Conservation (phyloP, 1,284 basidiomycete species). For the Leccinum solheimii region DNA sequence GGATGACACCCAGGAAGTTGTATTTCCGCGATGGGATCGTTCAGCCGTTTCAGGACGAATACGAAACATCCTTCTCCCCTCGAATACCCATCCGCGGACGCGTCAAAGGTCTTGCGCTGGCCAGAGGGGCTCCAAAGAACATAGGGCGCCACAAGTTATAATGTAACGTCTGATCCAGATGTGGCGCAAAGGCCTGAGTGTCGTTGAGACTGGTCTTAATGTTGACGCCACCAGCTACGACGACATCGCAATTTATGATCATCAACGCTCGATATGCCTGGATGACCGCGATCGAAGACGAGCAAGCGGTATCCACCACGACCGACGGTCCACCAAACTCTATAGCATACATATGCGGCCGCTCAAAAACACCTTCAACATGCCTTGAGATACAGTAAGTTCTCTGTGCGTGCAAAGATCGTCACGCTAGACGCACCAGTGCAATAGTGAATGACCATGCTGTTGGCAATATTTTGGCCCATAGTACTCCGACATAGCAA, state of each 20-base stretch:
- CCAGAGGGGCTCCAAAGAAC: constrained; percentile 66
- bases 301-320: constrained; percentile 58
- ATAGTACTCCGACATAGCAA: constrained; percentile 69
- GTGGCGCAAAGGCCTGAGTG: no score
- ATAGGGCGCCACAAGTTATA: constrained; percentile 43
- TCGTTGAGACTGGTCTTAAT: constrained; percentile 60
- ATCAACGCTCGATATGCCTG: constrained; percentile 64
- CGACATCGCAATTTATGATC: constrained; percentile 64
- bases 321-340: constrained; percentile 67
- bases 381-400: constrained; percentile 45
- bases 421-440: constrained; percentile 51
- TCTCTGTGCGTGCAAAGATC: neutral
- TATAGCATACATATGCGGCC: constrained; percentile 68
- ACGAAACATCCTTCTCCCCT: constrained; percentile 71
- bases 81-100: constrained; percentile 69
- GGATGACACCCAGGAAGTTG: constrained; percentile 65
- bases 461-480: constrained; percentile 50
- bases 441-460: constrained; percentile 69
- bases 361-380: constrained; percentile 64
- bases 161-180: no score
- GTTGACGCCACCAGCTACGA: constrained; percentile 74
- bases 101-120: constrained; percentile 71
- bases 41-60: constrained; percentile 70
- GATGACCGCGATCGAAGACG: constrained; percentile 64
- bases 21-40: constrained; percentile 65